Evolutionary conservation across 78 protist species (phyloP).

Genomic region (Cavenderia fasciculata): DNA sequence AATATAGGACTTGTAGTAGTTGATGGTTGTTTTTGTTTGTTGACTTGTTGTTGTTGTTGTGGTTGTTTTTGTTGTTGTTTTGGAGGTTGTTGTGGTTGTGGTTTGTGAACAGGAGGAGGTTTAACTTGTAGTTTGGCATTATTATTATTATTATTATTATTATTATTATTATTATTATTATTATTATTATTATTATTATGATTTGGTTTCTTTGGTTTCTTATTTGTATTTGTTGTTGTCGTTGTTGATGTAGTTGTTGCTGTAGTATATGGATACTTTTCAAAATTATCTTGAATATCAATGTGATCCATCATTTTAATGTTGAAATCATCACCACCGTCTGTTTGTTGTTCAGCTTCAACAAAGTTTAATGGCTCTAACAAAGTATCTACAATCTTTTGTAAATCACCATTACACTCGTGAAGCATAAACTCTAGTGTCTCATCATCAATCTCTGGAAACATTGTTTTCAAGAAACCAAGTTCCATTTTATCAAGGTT

Average conservation of each 20-base stretch:
- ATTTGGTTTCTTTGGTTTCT: neutral
- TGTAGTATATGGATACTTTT: neutral
- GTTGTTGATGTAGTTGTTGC: slow-evolving; percentile 7
- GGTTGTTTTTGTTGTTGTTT: neutral
- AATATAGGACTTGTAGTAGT: neutral
- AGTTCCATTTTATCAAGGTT: neutral
- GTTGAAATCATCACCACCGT: neutral
- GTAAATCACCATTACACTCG: slow-evolving; percentile 29
- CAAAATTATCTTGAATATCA: neutral
- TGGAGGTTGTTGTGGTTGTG: neutral
- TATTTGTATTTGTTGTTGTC: neutral
- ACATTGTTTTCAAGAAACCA: slow-evolving; percentile 7
- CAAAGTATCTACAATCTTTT: slow-evolving; percentile 10
- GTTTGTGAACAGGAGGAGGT: neutral
- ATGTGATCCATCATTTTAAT: neutral
- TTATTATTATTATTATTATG: neutral
- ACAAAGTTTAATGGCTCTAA: neutral
- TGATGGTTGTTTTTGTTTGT: neutral
- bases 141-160: neutral
- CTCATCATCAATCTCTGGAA: slow-evolving; percentile 27
- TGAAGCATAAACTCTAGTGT: slow-evolving; percentile 3
- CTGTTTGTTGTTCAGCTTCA: neutral
- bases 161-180: neutral
- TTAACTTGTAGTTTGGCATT: neutral
- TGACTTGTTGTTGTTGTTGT: neutral